phyloP scores from a whole-genome alignment of 257 asterid species.

The Solanum peruvianum region DNA sequence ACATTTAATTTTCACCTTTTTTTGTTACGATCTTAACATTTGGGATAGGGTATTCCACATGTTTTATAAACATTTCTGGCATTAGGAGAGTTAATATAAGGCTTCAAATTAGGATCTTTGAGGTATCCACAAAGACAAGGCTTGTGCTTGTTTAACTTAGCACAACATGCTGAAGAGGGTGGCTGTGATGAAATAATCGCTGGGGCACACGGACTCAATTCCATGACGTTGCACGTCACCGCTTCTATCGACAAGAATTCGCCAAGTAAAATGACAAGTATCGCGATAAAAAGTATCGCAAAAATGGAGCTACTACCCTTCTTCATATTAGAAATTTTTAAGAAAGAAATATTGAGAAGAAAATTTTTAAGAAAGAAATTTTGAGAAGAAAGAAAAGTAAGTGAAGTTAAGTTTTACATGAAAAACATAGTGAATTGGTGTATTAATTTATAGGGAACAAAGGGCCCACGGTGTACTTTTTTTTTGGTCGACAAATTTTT shows the following conservation, averaged over 20 bases:
- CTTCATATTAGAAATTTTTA: neutral
- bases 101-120: neutral
- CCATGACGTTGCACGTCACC: neutral
- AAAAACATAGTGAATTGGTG: neutral
- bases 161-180: slow-evolving; percentile 10
- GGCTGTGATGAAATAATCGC: neutral
- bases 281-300: neutral
- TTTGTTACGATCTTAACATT: neutral
- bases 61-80: slow-evolving; percentile 1
- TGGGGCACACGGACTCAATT: slow-evolving; percentile 4
- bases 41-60: slow-evolving; percentile 2
- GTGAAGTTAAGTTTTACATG: neutral
- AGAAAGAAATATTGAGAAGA: neutral
- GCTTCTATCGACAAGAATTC: neutral
- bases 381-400: neutral
- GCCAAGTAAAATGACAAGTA: neutral
- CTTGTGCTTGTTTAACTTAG: slow-evolving; percentile 5
- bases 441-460: neutral
- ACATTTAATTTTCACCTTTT: neutral
- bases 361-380: neutral
- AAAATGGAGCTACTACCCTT: neutral
- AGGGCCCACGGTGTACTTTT: neutral
- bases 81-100: slow-evolving; percentile 8
- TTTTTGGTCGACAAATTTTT: neutral
- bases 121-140: slow-evolving; percentile 21